Percentiles rank a stretch among this genome's conserved stretches.
Conservation (phyloP, 2,329 filamentous ascomycete species). For the Eurotiales sp. region DNA sequence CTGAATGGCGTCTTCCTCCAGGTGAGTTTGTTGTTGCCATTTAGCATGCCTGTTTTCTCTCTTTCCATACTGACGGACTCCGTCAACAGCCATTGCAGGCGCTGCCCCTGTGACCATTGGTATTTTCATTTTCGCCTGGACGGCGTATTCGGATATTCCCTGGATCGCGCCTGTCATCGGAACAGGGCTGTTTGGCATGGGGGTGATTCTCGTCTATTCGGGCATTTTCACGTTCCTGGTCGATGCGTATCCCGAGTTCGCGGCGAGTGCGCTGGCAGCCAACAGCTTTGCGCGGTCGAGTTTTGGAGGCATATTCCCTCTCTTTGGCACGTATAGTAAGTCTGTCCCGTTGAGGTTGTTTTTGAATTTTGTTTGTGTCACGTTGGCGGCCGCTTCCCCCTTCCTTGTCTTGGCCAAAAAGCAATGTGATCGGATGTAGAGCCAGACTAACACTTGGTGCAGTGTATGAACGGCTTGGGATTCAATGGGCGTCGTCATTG, state of each 20-base stretch:
- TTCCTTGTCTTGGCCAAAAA: not conserved
- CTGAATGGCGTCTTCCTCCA: constrained; percentile 79
- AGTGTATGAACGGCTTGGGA: constrained; percentile 47
- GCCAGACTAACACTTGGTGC: too few species aligned
- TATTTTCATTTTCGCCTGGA: constrained; percentile 88
- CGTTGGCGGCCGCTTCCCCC: not conserved
- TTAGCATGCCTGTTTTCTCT: not conserved
- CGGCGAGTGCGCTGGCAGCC: constrained; percentile 67
- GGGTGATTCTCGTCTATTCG: constrained; percentile 73
- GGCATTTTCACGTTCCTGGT: constrained; percentile 88
- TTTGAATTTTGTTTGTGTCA: too few species aligned
- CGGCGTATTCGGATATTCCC: constrained; percentile 67
- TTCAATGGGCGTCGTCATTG: constrained; percentile 45
- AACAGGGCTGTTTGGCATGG: constrained; percentile 65
- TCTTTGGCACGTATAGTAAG: constrained; percentile 61
- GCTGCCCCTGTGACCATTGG: constrained; percentile 73
- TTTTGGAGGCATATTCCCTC: constrained; percentile 74
- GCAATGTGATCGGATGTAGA: not conserved
- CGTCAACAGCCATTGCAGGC: constrained; percentile 59
- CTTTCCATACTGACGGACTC: not conserved
- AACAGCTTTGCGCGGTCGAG: constrained; percentile 75
- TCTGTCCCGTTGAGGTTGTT: not conserved
- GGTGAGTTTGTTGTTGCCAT: constrained; percentile 38
- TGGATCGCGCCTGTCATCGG: constrained; percentile 75
- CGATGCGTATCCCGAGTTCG: constrained; percentile 50